Evolutionary conservation across 305 asterid species (phyloP).

Genomic region (Rubia tinctorum): DNA sequence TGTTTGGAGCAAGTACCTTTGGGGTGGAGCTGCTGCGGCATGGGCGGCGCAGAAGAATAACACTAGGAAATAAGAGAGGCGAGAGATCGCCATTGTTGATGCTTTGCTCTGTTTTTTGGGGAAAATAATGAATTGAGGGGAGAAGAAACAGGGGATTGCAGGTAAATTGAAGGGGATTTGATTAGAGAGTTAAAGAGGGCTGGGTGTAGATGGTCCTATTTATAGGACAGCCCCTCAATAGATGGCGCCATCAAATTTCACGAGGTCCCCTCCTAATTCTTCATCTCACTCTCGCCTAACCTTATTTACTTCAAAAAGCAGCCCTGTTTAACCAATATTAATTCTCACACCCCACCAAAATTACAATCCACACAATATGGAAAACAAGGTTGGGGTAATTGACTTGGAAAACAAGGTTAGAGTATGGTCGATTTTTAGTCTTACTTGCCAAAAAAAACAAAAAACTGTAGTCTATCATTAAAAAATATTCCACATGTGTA

Average conservation of each 20-base stretch:
- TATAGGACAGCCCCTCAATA: slow-evolving; percentile 18
- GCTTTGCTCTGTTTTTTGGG: background rate
- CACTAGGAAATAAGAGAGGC: slow-evolving; percentile 29
- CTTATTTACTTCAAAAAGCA: background rate
- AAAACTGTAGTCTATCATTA: too few relatives aligned
- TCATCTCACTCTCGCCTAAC: slow-evolving; percentile 16
- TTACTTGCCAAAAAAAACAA: too few relatives aligned
- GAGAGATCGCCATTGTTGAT: slow-evolving; percentile 40
- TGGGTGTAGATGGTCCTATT: slow-evolving; percentile 19
- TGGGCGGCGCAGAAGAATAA: slow-evolving; percentile 28
- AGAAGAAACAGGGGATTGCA: slow-evolving; percentile 4
- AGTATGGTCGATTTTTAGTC: too few relatives aligned
- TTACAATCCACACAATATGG: too few relatives aligned
- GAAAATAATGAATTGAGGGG: background rate
- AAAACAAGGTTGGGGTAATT: too few relatives aligned
- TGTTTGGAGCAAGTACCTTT: slow-evolving; percentile 51
- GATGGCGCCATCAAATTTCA: slow-evolving; percentile 1
- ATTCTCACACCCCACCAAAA: background rate
- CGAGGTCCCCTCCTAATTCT: background rate
- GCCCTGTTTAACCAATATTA: background rate
- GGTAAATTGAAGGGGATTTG: background rate
- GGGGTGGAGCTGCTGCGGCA: slow-evolving; percentile 22
- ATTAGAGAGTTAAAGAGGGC: slow-evolving; percentile 19
- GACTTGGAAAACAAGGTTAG: too few relatives aligned
- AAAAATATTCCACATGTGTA: too few relatives aligned